Base-by-base conservation (phyloP, 1,284 basidiomycete species). In the Leccinum holopus region DNA sequence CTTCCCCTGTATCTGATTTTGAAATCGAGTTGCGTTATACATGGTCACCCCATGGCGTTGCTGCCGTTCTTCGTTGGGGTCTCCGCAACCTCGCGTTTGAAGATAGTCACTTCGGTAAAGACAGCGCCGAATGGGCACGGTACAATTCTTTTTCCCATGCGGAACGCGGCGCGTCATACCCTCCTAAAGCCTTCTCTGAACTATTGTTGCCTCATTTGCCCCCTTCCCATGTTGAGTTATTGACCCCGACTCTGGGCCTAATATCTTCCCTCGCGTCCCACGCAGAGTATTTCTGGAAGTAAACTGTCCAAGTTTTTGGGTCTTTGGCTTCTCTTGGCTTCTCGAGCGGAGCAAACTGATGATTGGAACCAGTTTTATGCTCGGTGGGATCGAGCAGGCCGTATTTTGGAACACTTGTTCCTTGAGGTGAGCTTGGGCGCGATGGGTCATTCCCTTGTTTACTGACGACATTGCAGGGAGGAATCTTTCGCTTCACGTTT, bases 51-150 rank as follows among this genome's bases (percentile, higher is more conserved):
- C 86, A 92, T 61, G 90, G 92, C 69, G 80, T 90, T 55, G 88
- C 90, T 21, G 85, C 88, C 28, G 86, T 91, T n/a, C 78, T 92
- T 35, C 85, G 90, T 37, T 92, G 90, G 90, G 88, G 82, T 51
- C 73, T 92, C 37, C 85, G 90, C 39, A 90, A 92, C 70, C 77
- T 91, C 41, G 78, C 82, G 30, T 77, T 91, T 5, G 82, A 86
- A 41, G 63, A 69, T 25, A 81, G 78, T 6, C 71, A 77, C 18
- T 90, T 91, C 63, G 88, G 87, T 25, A 73, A 72, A 54, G 71
- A 68, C 44, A 18, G 8, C 10, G 10, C 78, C 25, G 80, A 84
- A 59, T 82, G 83, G 70, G 75, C 76, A 5, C 92, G 90, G 90
- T 92, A 91, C 73, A 77, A 75, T 39, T 67, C 77, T 4, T 92